Evolutionary conservation across 345 rosid genomes (phyloP).

Genomic region (Noccaea caerulescens): DNA sequence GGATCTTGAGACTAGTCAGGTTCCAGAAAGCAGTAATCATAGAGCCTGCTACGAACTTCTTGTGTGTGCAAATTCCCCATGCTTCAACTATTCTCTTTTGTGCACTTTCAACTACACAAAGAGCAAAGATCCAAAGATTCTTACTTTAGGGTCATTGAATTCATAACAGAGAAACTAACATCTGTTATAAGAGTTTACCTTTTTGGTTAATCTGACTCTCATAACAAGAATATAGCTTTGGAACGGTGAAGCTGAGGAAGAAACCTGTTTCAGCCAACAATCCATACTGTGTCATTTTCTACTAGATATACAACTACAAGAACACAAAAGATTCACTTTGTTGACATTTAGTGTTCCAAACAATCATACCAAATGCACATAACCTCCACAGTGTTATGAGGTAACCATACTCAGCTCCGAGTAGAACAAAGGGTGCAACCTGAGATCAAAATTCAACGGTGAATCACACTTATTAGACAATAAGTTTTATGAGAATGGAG

Average conservation of each 20-base stretch:
- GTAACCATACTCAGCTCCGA: constrained; percentile 91
- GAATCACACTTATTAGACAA: constrained; percentile 6
- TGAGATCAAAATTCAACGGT: constrained; percentile 38
- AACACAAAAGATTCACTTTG: neutral
- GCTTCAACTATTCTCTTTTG: constrained; percentile 55
- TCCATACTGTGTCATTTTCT: constrained; percentile 22
- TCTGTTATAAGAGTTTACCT: constrained; percentile 49
- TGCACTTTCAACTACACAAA: constrained; percentile 54
- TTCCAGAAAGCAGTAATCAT: constrained; percentile 86
- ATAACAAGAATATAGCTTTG: constrained; percentile 70
- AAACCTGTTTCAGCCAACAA: constrained; percentile 59
- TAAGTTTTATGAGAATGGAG: neutral
- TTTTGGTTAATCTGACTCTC: constrained; percentile 59
- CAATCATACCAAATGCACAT: constrained; percentile 65
- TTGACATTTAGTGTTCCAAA: constrained; percentile 24
- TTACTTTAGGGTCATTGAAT: neutral
- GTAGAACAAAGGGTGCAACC: constrained; percentile 82
- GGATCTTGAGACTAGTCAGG: constrained; percentile 75
- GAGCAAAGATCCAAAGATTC: neutral
- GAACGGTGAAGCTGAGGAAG: constrained; percentile 73
- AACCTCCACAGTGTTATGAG: constrained; percentile 78
- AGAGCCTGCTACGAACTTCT: constrained; percentile 82
- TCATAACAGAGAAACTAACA: neutral
- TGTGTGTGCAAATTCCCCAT: constrained; percentile 84
- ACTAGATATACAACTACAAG: constrained; percentile 3